Conservation (phyloP, 1,284 basidiomycete genomes). For the Cystobasidiaceae sp. region DNA sequence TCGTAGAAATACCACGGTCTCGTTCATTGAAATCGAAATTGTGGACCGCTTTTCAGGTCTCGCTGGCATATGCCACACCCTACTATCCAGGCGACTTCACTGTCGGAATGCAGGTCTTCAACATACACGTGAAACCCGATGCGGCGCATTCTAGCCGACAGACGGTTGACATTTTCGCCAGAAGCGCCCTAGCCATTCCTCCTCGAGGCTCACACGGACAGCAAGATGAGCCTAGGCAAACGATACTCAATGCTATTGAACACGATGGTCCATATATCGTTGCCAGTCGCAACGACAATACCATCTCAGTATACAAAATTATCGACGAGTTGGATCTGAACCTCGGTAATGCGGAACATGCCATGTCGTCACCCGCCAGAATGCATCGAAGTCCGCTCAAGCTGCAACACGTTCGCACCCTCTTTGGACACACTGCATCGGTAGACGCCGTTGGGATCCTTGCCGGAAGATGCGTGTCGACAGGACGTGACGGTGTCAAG, state of each 20-base stretch:
- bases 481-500: slow-evolving; percentile 45
- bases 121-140: slow-evolving; percentile 30
- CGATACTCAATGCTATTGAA: slow-evolving; percentile 37
- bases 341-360: background rate
- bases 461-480: slow-evolving; percentile 42
- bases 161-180: background rate
- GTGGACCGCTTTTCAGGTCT: slow-evolving; percentile 36
- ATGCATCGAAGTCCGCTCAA: slow-evolving; percentile 26
- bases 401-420: slow-evolving; percentile 39
- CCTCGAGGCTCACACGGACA: too few relatives aligned
- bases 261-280: slow-evolving; percentile 44
- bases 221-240: background rate
- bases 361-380: background rate
- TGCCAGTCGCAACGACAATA: slow-evolving; percentile 41
- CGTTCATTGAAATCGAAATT: background rate
- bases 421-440: slow-evolving; percentile 45
- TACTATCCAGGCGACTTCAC: slow-evolving; percentile 43
- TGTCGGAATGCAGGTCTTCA: slow-evolving; percentile 43
- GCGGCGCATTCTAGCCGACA: background rate
- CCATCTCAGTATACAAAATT: slow-evolving; percentile 43
- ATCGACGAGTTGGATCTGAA: slow-evolving; percentile 27
- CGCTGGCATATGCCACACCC: slow-evolving; percentile 43
- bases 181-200: slow-evolving; percentile 33
- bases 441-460: slow-evolving; percentile 43
- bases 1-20: background rate